Evolutionary conservation across 2,329 filamentous ascomycete species (phyloP).

Genomic region (Blastomyces silverae): DNA sequence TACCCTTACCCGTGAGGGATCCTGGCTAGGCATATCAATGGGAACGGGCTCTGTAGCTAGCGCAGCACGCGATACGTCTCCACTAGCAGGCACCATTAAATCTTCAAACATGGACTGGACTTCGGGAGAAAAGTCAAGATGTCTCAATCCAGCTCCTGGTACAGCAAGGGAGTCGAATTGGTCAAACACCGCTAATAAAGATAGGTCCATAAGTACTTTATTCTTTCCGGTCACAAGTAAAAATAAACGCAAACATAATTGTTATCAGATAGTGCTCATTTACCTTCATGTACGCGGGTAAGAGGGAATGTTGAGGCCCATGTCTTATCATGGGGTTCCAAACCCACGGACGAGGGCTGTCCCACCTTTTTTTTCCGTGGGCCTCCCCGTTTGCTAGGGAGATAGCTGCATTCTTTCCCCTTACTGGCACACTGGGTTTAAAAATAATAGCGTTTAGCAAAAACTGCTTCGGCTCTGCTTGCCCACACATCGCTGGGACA

Average conservation of each 20-base stretch:
- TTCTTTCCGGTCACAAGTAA: background rate
- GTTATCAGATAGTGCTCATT: constrained; percentile 6
- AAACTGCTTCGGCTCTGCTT: background rate
- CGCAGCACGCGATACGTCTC: constrained; percentile 24
- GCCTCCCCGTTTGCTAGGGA: constrained; percentile 42
- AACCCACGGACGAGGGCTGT: constrained; percentile 12
- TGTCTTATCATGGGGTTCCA: constrained; percentile 13
- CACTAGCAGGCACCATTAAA: constrained; percentile 29
- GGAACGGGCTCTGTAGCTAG: constrained; percentile 29
- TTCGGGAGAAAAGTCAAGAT: constrained; percentile 35
- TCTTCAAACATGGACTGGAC: constrained; percentile 36
- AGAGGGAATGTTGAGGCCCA: constrained; percentile 17
- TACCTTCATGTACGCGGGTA: constrained; percentile 22
- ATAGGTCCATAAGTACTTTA: constrained; percentile 9
- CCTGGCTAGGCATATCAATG: constrained; percentile 22
- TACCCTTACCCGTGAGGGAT: constrained; percentile 32
- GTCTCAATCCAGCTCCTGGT: constrained; percentile 37
- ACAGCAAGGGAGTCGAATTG: constrained; percentile 39
- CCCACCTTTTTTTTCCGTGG: constrained; percentile 37
- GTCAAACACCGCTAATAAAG: constrained; percentile 33
- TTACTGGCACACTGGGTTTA: constrained; percentile 35
- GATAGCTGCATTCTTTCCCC: constrained; percentile 37
- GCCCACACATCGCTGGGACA: constrained; percentile 17
- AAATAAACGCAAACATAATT: background rate
- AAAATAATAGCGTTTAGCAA: constrained; percentile 5